A percentile compares a stretch with the other conserved stretches of the same genome.
Evolutionary conservation across 2,329 filamentous ascomycete species (phyloP).

Genomic region (Penicillium sp.): DNA sequence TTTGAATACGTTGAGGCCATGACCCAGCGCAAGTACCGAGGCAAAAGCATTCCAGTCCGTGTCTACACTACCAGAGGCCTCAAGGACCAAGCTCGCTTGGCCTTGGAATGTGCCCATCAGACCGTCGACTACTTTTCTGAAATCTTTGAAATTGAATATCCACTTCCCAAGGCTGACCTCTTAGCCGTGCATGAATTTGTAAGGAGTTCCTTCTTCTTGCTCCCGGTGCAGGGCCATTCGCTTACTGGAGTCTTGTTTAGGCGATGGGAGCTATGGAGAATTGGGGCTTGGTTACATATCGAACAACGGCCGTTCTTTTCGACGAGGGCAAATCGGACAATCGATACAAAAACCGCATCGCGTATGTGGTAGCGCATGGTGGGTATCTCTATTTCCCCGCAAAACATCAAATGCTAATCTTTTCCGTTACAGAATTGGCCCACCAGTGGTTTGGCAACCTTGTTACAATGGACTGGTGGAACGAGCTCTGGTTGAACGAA

Average conservation of each 20-base stretch:
- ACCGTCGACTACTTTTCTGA: conserved; percentile 96
- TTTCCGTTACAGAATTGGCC: conserved; percentile 60
- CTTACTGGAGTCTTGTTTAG: conserved; percentile 40
- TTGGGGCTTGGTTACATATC: conserved; percentile 93
- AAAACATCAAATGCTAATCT: conserved; percentile 5
- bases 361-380: conserved; percentile 91
- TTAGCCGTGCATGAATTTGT: conserved; percentile 91
- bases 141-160: conserved; percentile 86
- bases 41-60: conserved; percentile 82
- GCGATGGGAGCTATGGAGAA: conserved; percentile 79
- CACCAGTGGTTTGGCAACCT: conserved; percentile 96
- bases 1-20: conserved; percentile 94
- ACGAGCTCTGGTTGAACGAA: conserved; percentile 88
- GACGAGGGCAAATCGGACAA: conserved; percentile 88
- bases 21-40: conserved; percentile 84
- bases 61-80: conserved; percentile 95
- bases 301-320: conserved; percentile 92
- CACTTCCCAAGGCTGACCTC: conserved; percentile 84
- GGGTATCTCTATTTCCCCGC: conserved; percentile 12
- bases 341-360: conserved; percentile 85
- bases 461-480: conserved; percentile 97
- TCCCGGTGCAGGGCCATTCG: too few relatives aligned
- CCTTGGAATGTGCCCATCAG: conserved; percentile 83
- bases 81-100: conserved; percentile 84
- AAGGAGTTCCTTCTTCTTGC: conserved; percentile 35